Evolutionary conservation across 1,284 basidiomycete genomes (phyloP).

Genomic region (Lignosus rhinocerotis): DNA sequence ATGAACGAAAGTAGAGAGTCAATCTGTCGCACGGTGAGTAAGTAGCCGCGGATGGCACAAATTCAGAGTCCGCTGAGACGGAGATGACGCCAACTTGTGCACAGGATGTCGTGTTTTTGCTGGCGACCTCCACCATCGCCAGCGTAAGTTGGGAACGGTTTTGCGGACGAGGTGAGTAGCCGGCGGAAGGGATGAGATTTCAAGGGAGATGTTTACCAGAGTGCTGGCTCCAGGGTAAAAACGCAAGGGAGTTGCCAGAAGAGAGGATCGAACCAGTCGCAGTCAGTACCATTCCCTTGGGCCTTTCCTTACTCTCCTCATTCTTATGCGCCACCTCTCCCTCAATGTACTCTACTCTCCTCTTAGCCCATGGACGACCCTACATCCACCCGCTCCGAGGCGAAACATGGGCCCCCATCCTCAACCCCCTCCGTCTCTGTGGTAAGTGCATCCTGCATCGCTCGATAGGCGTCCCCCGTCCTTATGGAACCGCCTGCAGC

Average conservation of each 20-base stretch:
- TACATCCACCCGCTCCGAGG: neutral
- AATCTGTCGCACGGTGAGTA: constrained; percentile 5
- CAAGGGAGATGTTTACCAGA: constrained; percentile 25
- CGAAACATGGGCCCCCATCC: neutral
- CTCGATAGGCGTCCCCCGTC: neutral
- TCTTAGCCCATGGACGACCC: constrained; percentile 17
- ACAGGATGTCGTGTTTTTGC: neutral
- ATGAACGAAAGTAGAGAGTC: neutral
- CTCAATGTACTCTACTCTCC: constrained; percentile 1
- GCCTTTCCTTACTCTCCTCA: constrained; percentile 13
- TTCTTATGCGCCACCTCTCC: constrained; percentile 14
- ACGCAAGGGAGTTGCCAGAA: constrained; percentile 14
- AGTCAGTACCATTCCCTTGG: constrained; percentile 30
- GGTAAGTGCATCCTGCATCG: constrained; percentile 1
- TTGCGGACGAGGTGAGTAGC: neutral
- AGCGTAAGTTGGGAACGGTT: neutral
- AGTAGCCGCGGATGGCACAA: neutral
- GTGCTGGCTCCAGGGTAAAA: constrained; percentile 20
- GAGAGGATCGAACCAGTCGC: constrained; percentile 23
- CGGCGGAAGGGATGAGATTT: constrained; percentile 14
- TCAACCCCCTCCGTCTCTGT: constrained; percentile 1
- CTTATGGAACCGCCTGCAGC: constrained; percentile 21
- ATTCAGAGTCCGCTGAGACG: constrained; percentile 7
- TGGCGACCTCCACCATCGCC: neutral
- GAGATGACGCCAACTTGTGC: neutral